Conservation (phyloP, 2,329 filamentous ascomycete genomes). For the Lomentospora prolificans region DNA sequence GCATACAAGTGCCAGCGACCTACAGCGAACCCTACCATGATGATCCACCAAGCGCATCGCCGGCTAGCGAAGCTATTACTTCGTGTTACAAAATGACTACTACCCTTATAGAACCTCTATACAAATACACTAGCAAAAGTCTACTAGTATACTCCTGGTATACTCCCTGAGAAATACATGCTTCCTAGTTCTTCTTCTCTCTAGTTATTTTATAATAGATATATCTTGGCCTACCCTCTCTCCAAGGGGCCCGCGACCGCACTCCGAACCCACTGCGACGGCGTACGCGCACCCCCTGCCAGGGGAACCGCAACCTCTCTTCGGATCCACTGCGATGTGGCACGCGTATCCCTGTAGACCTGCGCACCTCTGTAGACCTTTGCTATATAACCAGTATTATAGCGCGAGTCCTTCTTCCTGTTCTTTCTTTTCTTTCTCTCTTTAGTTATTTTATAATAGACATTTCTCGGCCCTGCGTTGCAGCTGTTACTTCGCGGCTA, state of each 20-base stretch:
- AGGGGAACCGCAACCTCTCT: neutral
- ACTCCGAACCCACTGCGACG: too few relatives aligned
- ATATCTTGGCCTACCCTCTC: too few relatives aligned
- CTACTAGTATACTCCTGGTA: too few relatives aligned
- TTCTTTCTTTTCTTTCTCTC: neutral
- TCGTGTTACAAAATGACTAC: too few relatives aligned
- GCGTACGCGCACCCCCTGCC: too few relatives aligned
- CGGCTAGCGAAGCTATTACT: too few relatives aligned
- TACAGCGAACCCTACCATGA: neutral
- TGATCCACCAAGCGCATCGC: neutral
- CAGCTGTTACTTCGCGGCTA: neutral
- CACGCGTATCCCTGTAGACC: too few relatives aligned
- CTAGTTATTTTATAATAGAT: too few relatives aligned
- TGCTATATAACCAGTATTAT: neutral
- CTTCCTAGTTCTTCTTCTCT: too few relatives aligned
- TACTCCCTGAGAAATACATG: too few relatives aligned
- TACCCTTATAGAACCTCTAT: neutral
- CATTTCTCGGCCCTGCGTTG: neutral
- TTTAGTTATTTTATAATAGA: neutral
- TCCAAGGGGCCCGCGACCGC: too few relatives aligned
- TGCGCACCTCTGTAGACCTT: neutral
- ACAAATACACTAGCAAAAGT: too few relatives aligned
- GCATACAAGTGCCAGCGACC: neutral
- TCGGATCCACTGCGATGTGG: neutral
- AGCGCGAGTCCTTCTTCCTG: neutral